Evolutionary conservation across 805 yeast species (phyloP), one percentile per base, ranked within the genome.

Genomic region (Gaillardinia entomophila): DNA sequence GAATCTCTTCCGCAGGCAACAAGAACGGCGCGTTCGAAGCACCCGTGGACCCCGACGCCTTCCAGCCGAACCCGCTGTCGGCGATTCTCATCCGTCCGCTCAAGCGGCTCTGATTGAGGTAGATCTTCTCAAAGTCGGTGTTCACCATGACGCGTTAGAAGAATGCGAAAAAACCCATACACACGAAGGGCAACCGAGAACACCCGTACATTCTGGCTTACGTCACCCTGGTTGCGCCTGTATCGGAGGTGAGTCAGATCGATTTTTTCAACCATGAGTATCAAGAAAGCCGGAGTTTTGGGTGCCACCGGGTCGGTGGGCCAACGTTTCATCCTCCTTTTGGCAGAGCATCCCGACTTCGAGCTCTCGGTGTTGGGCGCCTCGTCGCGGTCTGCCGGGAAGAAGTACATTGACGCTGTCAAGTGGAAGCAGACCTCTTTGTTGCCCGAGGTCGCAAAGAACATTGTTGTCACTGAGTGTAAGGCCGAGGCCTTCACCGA

Each of bases 231-330:
- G n/a, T n/a, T n/a, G n/a, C n/a, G n/a, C n/a, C n/a, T n/a, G n/a
- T n/a, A n/a, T n/a, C n/a, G n/a, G n/a, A n/a, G n/a, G n/a, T n/a
- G n/a, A n/a, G n/a, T n/a, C n/a, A n/a, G n/a, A n/a, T n/a, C n/a
- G n/a, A n/a, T n/a, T n/a, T n/a, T n/a, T n/a, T n/a, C n/a, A n/a
- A n/a, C n/a, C 19, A 58, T 57, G 64, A 49, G 35, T 19, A 36
- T 53, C 26, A 69, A 57, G 41, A 74, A 73, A 57, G 81, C 78
- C 15, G 98, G 98, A 68, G 97, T 92, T 47, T 71, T 90, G 40
- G 98, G 98, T 31, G 97, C 97, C 45, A 90, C 98, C 10, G 98
- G 98, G 33, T 80, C 95, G 27, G 98, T 92, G 24, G 98, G 98
- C 36, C 98, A 92, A 62, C 75, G 97, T 48, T 92, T 92, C 57